Evolutionary conservation across 2,329 filamentous ascomycete genomes (phyloP), one percentile per base, ranked within the genome.

Genomic region (Pleochaeta shiraiana): DNA sequence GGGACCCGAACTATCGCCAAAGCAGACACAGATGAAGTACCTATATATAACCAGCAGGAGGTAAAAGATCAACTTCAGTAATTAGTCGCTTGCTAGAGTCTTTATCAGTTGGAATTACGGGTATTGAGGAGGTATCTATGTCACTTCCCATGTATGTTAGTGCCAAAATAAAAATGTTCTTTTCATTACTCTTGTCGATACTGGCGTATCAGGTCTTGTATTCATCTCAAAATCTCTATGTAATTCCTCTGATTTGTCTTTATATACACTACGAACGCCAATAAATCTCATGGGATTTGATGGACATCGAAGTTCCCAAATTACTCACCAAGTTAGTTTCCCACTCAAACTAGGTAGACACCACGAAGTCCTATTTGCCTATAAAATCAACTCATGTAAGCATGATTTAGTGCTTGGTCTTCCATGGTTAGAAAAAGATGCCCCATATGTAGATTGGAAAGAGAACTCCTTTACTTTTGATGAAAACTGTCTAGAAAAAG

Each of bases 101-200:
- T 6, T 7, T 39, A 9, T 60, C 57, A 12, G 57, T 60, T 16
- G 31, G 57, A 34, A 14, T n/a, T 24, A n/a, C 31, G 24, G 11
- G 16, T n/a, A 5, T 60, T 37, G 31, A 39, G 24, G 57, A 60
- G n/a, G 28, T 60, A 28, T 45, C 34, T 47, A 11, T 9, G 6
- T 63, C 60, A 7, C 60, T 16, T 19, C 61, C 47, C 19, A 34
- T 50, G 39, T 34, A 63, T 50, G n/a, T 50, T 50, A 50, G 33
- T 50, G 61, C 39, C 16, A 50, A 47, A 30, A 63, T 63, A 47
- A 24, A 37, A 50, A 63, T 50, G 16, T 28, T 21, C 28, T 28
- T 63, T 19, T 50, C 19, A n/a, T 19, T 63, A 26, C 61, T 50
- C 39, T 63, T 11, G 61, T 63, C 11, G 61, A 63, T 33, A 63